Evolutionary conservation across 2,329 filamentous ascomycete genomes (phyloP).

Genomic region (Nigrograna mackinnonii): DNA sequence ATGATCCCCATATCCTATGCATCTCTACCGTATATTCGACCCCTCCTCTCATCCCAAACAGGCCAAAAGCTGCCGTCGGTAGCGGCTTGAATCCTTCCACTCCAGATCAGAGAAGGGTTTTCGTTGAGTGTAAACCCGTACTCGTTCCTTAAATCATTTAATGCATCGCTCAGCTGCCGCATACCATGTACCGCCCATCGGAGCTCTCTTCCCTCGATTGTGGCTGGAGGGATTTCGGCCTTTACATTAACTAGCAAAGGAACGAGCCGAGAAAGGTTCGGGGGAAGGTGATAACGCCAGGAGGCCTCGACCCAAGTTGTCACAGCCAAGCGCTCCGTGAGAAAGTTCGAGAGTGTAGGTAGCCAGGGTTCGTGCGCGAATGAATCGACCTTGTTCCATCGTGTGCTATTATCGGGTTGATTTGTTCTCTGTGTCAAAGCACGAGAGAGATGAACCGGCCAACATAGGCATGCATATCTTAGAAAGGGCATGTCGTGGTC

Average conservation of each 20-base stretch:
- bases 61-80: constrained; percentile 10
- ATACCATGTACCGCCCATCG: constrained; percentile 24
- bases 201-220: constrained; percentile 26
- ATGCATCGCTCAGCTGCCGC: constrained; percentile 23
- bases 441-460: constrained; percentile 34
- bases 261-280: constrained; percentile 30
- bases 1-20: background rate
- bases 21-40: background rate
- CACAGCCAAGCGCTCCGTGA: constrained; percentile 26
- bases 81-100: constrained; percentile 15
- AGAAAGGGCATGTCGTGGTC: constrained; percentile 31
- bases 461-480: constrained; percentile 32
- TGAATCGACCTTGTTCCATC: too few relatives aligned
- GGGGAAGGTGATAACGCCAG: constrained; percentile 31
- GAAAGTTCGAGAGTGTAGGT: constrained; percentile 23
- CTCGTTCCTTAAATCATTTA: constrained; percentile 25
- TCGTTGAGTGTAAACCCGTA: constrained; percentile 19
- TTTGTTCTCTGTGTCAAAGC: constrained; percentile 14
- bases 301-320: constrained; percentile 37
- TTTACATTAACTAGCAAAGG: constrained; percentile 25
- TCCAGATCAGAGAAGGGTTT: constrained; percentile 34
- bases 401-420: too few relatives aligned
- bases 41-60: constrained; percentile 8
- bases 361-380: constrained; percentile 21
- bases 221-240: constrained; percentile 21